Evolutionary conservation across 768 basidiomycete species (phyloP).

Genomic region (Dentipellis fragilis): DNA sequence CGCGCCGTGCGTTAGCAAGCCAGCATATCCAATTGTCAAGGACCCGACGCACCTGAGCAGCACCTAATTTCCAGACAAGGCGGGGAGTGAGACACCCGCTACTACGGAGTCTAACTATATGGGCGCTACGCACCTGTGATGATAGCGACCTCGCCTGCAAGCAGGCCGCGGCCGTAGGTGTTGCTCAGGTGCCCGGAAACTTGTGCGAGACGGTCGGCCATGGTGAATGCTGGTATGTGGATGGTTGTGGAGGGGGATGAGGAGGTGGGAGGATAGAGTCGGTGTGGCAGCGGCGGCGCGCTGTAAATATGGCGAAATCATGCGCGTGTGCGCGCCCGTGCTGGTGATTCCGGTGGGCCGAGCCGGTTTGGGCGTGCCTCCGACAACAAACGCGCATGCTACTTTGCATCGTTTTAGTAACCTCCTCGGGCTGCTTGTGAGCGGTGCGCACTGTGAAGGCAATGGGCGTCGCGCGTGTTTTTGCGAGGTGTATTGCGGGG

Average conservation of each 20-base stretch:
- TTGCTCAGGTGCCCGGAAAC: constrained; percentile 62
- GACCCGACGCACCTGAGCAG: constrained; percentile 49
- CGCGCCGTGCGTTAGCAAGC: not conserved
- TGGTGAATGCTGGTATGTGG: constrained; percentile 2
- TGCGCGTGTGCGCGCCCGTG: not conserved
- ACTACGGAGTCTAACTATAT: constrained; percentile 2
- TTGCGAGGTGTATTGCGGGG: no score
- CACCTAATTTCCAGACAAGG: constrained; percentile 32
- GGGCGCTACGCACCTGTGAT: constrained; percentile 40
- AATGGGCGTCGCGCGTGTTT: no score
- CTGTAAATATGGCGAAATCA: not conserved
- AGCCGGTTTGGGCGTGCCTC: not conserved
- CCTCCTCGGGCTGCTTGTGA: no score
- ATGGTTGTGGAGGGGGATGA: not conserved
- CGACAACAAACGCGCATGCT: no score
- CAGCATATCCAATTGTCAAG: not conserved
- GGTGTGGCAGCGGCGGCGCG: not conserved
- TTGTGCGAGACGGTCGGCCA: constrained; percentile 43
- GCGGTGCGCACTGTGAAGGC: no score
- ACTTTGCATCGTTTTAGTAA: no score
- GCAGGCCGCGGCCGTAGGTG: constrained; percentile 39
- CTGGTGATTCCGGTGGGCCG: not conserved
- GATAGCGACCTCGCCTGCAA: constrained; percentile 74
- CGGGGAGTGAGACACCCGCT: constrained; percentile 1
- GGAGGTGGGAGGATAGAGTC: not conserved